Evolutionary conservation across 306 rosid genomes (phyloP).

Genomic region (Bauhinia variegata): DNA sequence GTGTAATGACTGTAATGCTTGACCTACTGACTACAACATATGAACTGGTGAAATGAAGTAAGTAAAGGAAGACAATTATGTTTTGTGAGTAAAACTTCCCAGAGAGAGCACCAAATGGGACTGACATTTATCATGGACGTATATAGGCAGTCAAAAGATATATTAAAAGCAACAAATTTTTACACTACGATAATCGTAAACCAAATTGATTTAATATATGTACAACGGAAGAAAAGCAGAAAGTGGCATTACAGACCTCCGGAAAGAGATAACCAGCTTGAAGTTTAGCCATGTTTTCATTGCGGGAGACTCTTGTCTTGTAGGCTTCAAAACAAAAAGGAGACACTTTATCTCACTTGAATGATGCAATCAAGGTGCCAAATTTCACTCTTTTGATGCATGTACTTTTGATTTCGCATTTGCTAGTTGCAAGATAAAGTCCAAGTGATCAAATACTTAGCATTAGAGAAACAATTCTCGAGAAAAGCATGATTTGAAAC

Average conservation of each 20-base stretch:
- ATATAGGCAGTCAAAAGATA: background rate
- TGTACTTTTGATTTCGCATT: background rate
- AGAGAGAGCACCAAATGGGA: background rate
- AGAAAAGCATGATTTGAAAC: too few species aligned
- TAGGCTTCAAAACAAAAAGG: slow-evolving; percentile 49
- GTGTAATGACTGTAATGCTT: background rate
- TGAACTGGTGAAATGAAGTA: background rate
- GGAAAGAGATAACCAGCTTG: slow-evolving; percentile 98
- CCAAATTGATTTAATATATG: slow-evolving; percentile 12
- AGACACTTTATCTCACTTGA: slow-evolving; percentile 2
- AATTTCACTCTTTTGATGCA: too few species aligned
- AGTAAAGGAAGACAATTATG: background rate
- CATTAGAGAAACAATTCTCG: too few species aligned
- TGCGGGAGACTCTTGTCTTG: slow-evolving; percentile 82
- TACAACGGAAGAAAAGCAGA: slow-evolving; percentile 15
- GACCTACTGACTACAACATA: too few species aligned
- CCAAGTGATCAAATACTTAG: background rate
- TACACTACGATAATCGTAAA: slow-evolving; percentile 11
- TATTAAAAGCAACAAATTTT: background rate
- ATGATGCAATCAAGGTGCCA: too few species aligned
- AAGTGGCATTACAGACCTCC: slow-evolving; percentile 66
- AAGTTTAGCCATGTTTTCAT: slow-evolving; percentile 79
- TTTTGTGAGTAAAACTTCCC: background rate
- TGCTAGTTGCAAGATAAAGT: background rate
- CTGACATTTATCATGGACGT: background rate